These are phyloP conservation scores for Lachnellula subtilissima DNA, from an alignment of 2,329 filamentous ascomycete species.

Conservation along the genomic window DNA sequence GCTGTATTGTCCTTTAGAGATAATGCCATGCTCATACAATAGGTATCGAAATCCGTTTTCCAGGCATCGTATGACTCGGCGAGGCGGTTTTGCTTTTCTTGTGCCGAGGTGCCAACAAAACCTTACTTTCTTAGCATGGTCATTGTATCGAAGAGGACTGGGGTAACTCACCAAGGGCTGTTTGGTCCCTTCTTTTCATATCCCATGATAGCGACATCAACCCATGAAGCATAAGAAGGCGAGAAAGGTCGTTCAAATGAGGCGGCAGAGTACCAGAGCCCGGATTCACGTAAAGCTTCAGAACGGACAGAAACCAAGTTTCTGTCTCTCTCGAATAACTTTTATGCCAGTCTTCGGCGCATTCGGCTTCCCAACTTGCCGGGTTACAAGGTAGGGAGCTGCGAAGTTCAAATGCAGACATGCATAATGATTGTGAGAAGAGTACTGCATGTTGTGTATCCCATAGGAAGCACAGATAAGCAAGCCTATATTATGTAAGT, in stretches of 20 bases:
- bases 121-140: slow-evolving; percentile 14
- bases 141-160: slow-evolving; percentile 3
- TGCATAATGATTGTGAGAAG: slow-evolving; percentile 62
- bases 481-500: slow-evolving; percentile 36
- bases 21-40: slow-evolving; percentile 39
- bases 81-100: slow-evolving; percentile 44
- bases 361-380: slow-evolving; percentile 52
- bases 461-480: slow-evolving; percentile 61
- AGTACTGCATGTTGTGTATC: slow-evolving; percentile 60
- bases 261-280: slow-evolving; percentile 33
- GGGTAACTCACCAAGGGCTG: slow-evolving; percentile 44
- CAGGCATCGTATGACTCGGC: slow-evolving; percentile 50
- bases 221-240: slow-evolving; percentile 53
- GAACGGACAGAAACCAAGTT: slow-evolving; percentile 44
- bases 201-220: slow-evolving; percentile 61
- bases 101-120: slow-evolving; percentile 7
- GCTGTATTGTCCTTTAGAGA: slow-evolving; percentile 29
- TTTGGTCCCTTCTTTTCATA: slow-evolving; percentile 57
- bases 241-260: slow-evolving; percentile 46
- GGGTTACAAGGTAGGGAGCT: slow-evolving; percentile 52
- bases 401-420: slow-evolving; percentile 60
- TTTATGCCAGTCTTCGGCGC: slow-evolving; percentile 44
- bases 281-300: slow-evolving; percentile 53
- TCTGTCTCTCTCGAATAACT: slow-evolving; percentile 29
- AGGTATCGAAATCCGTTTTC: slow-evolving; percentile 53